Conservation (phyloP, 139 green algal species). For the Edaphochlamys debaryana region DNA sequence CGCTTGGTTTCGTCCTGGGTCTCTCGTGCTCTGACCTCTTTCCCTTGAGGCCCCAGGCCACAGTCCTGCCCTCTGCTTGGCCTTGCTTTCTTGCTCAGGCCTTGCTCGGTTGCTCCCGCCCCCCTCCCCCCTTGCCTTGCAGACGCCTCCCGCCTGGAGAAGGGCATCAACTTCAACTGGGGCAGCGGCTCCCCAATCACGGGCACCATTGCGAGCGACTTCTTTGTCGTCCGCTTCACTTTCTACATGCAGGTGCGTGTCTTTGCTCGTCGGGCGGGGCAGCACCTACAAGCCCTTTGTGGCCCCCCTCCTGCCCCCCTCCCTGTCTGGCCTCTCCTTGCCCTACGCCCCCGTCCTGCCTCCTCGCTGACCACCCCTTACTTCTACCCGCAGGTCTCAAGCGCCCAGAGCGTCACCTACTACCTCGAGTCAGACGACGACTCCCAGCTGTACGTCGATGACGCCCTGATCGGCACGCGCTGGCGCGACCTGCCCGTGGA, state of each 20-base stretch:
- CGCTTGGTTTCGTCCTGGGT: too few species aligned
- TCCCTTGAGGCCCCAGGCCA: too few species aligned
- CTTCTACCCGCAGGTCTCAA: not conserved
- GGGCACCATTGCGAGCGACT: slow-evolving; percentile 25
- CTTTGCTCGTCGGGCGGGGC: too few species aligned
- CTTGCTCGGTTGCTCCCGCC: too few species aligned
- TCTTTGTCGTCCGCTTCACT: slow-evolving; percentile 44
- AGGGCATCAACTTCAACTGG: slow-evolving; percentile 8
- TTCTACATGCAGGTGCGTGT: slow-evolving; percentile 47
- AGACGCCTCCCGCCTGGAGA: slow-evolving; percentile 23
- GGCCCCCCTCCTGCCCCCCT: not conserved
- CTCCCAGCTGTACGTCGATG: slow-evolving; percentile 25
- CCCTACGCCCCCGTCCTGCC: not conserved
- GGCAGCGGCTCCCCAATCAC: not conserved
- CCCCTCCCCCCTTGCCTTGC: too few species aligned
- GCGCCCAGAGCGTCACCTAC: slow-evolving; percentile 19
- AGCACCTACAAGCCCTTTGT: too few species aligned
- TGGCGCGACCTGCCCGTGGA: not conserved
- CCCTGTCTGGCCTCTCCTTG: not conserved
- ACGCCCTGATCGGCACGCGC: not conserved
- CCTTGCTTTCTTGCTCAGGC: too few species aligned
- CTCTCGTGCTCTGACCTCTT: too few species aligned
- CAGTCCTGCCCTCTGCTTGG: too few species aligned
- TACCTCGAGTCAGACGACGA: slow-evolving; percentile 2
- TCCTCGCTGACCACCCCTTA: not conserved